A percentile compares a stretch with the other conserved stretches of the same genome.
Conservation (phyloP, 345 rosid species). For the Firmiana major region DNA sequence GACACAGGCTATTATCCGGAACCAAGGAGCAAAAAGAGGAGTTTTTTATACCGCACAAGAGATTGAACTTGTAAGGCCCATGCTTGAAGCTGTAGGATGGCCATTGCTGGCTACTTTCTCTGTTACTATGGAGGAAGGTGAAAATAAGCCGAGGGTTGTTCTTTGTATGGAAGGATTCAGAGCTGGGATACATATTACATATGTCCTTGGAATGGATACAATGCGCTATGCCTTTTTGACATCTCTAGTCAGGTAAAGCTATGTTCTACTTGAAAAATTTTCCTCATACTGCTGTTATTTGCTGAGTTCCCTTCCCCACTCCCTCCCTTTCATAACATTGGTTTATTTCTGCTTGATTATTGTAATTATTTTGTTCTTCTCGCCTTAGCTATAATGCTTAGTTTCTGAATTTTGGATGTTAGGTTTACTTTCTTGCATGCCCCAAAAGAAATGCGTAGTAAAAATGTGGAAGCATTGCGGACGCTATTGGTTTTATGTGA, state of each 20-base stretch:
- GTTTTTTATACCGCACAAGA: conserved; percentile 73
- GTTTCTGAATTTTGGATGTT: conserved; percentile 23
- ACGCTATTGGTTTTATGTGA: conserved; percentile 75
- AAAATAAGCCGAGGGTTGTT: conserved; percentile 81
- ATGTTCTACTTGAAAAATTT: neutral
- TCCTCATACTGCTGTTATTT: neutral
- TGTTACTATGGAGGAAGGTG: conserved; percentile 98
- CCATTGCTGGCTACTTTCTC: conserved; percentile 96
- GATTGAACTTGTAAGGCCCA: conserved; percentile 82
- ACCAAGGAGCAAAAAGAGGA: conserved; percentile 83
- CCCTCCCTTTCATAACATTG: neutral
- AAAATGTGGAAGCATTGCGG: conserved; percentile 96
- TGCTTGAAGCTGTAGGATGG: conserved; percentile 99
- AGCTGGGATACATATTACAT: conserved; percentile 91
- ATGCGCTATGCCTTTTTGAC: conserved; percentile 98
- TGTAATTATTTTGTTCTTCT: conserved; percentile 4
- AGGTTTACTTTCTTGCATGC: conserved; percentile 99
- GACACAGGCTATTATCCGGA: conserved; percentile 88
- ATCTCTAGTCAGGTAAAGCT: conserved; percentile 81
- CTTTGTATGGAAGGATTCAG: conserved; percentile 98
- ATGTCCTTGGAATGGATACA: conserved; percentile 97
- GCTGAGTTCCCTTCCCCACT: neutral
- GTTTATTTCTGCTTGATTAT: neutral
- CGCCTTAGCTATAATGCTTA: neutral
- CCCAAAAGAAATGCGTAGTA: conserved; percentile 94